phyloP scores from a whole-genome alignment of 768 basidiomycete genomes.

The Rhodotorula babjevae region DNA sequence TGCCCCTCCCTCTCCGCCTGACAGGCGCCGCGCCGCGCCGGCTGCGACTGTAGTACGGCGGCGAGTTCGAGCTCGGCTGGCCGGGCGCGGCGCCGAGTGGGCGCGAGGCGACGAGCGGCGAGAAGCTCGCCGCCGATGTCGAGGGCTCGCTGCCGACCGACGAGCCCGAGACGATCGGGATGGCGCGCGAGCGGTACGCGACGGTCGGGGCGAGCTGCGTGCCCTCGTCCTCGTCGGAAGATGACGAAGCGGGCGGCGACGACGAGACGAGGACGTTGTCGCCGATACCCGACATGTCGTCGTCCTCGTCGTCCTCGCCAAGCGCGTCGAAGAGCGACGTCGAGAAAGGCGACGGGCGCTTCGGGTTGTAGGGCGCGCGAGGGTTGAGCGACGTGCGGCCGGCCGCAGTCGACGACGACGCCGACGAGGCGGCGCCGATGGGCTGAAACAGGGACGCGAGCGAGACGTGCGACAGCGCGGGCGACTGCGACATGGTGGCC shows the following conservation, averaged over 20 bases:
- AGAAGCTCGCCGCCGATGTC: background rate
- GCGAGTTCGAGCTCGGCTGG: background rate
- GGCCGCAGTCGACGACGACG: slow-evolving; percentile 51
- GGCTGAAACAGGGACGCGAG: slow-evolving; percentile 25
- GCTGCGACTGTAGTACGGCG: background rate
- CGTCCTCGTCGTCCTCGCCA: slow-evolving; percentile 18
- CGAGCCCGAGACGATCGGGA: slow-evolving; percentile 9
- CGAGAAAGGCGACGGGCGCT: slow-evolving; percentile 45
- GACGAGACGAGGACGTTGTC: slow-evolving; percentile 18
- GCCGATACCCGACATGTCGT: slow-evolving; percentile 1
- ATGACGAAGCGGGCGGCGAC: slow-evolving; percentile 8
- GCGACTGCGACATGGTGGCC: slow-evolving; percentile 26
- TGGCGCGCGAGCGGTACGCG: slow-evolving; percentile 3
- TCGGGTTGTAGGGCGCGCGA: slow-evolving; percentile 45
- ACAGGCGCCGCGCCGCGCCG: background rate
- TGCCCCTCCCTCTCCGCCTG: background rate
- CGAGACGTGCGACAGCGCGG: slow-evolving; percentile 20
- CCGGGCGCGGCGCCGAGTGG: slow-evolving; percentile 7
- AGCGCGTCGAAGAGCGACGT: slow-evolving; percentile 68
- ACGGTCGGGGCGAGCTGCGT: slow-evolving; percentile 6
- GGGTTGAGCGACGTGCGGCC: slow-evolving; percentile 53
- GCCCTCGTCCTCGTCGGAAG: slow-evolving; percentile 1
- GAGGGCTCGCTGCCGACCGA: background rate
- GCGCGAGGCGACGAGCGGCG: slow-evolving; percentile 14
- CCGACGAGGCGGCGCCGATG: slow-evolving; percentile 53